Evolutionary conservation across 768 basidiomycete species (phyloP), one percentile per base, ranked within the genome.

Genomic region (Pulveroboletus sp.): DNA sequence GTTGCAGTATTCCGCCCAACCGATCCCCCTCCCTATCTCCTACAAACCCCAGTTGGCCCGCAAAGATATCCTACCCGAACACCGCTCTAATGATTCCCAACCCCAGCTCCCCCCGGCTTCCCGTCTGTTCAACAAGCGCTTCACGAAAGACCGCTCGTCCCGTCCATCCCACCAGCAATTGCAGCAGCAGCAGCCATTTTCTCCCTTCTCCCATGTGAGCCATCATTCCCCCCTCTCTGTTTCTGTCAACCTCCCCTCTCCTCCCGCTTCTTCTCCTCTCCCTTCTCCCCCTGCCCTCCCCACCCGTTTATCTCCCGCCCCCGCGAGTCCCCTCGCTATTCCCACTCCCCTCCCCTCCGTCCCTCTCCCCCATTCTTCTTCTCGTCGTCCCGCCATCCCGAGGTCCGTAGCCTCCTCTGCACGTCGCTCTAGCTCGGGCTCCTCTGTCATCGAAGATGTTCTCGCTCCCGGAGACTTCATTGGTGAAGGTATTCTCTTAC

Each of bases 391-490:
- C 51, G 71, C 50, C 64, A 60, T 62, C 62, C 73, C 58, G 68
- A 71, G 14, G 65, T 72, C 57, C 52, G 71, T 46, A 60, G 60
- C 43, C 54, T 71, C 58, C 40, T 39, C 64, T 38, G 50, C 58
- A 52, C 59, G 66, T 54, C 67, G 56, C 31, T 59, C 68, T 27
- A 57, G 62, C 7, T 62, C 65, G 1, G 49, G 63, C 33, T 67
- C 73, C n/a, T 71, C 69, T 15, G 51, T 51, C 39, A 50, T 63
- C 53, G 62, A 71, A 35, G 66, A 89, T 63, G 80, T 91, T 50
- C 76, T 93, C 46, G 71, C 70, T 28, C 81, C 81, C 1, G 89
- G 89, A 12, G 90, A 93, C 58, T 56, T 82, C 57, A 80, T 93
- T 26, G 87, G 85, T 27, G 75, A 85, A 54, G 88, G 81, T 39